These are phyloP conservation scores for Acanthamoeba triangularis DNA, from an alignment of 208 protist species.

Conservation along the genomic window DNA sequence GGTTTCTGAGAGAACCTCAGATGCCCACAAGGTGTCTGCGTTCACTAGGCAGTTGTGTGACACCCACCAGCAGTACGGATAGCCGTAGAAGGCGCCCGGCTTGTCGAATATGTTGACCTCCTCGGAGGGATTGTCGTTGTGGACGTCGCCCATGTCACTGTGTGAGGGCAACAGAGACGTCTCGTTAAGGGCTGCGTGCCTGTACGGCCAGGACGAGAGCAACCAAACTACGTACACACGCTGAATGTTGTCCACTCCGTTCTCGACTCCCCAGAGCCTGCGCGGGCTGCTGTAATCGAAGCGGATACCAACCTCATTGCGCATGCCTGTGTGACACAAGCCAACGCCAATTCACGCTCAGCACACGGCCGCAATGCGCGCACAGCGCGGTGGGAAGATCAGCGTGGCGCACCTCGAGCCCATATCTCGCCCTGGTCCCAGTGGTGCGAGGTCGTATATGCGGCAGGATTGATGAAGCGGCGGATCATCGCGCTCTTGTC, in stretches of 20 bases:
- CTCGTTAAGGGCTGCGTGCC: neutral
- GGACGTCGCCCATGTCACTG: constrained; percentile 54
- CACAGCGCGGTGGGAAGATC: neutral
- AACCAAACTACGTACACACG: constrained; percentile 10
- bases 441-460: neutral
- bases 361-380: neutral
- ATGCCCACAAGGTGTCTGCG: neutral
- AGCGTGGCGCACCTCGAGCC: neutral
- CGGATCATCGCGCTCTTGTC: constrained; percentile 12
- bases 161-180: neutral
- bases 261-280: constrained; percentile 52
- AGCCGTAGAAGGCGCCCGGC: constrained; percentile 51
- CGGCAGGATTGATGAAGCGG: neutral
- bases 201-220: neutral
- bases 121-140: constrained; percentile 65
- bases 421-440: neutral
- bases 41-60: neutral
- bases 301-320: constrained; percentile 34
- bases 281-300: constrained; percentile 7
- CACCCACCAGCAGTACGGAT: constrained; percentile 57
- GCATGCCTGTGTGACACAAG: neutral
- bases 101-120: constrained; percentile 53
- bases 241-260: constrained; percentile 16
- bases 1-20: neutral
- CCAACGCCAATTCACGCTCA: neutral